Conservation (phyloP, 371 early-diverging fungal species). For the Mortierella sp. region DNA sequence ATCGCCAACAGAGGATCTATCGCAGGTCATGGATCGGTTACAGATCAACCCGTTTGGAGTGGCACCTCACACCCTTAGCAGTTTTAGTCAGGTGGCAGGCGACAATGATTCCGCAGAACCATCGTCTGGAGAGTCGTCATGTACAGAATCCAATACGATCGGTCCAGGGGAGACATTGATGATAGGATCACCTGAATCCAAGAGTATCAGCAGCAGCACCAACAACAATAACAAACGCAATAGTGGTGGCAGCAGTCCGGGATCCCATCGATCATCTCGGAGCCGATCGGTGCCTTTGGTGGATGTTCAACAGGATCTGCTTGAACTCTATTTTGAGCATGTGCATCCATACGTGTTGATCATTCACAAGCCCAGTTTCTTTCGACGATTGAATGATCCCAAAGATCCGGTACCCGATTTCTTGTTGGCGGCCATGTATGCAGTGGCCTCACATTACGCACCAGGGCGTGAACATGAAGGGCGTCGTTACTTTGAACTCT, state of each 20-base stretch:
- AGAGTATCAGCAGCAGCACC: conserved; percentile 1
- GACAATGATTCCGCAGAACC: conserved; percentile 48
- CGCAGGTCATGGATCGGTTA: conserved; percentile 39
- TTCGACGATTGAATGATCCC: conserved; percentile 59
- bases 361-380: conserved; percentile 64
- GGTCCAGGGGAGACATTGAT: not conserved
- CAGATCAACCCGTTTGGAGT: conserved; percentile 44
- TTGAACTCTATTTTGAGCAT: conserved; percentile 62
- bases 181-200: conserved; percentile 7
- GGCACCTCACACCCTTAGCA: conserved; percentile 42
- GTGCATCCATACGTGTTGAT: conserved; percentile 66
- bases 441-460: conserved; percentile 61
- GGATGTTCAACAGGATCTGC: conserved; percentile 45
- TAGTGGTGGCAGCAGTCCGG: conserved; percentile 14
- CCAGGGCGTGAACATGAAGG: conserved; percentile 40
- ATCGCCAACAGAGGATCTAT: conserved; percentile 38
- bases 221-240: conserved; percentile 13
- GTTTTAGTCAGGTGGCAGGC: conserved; percentile 46
- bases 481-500: conserved; percentile 43
- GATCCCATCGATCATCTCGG: conserved; percentile 26
- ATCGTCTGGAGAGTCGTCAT: conserved; percentile 41
- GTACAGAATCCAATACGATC: conserved; percentile 11
- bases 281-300: conserved; percentile 45
- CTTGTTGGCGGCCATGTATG: conserved; percentile 61
- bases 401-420: conserved; percentile 59